Percentiles rank a stretch among this genome's conserved stretches.
These are phyloP conservation scores for Calycina herbarum DNA, from an alignment of 2,329 filamentous ascomycete genomes.

Conservation along the genomic window DNA sequence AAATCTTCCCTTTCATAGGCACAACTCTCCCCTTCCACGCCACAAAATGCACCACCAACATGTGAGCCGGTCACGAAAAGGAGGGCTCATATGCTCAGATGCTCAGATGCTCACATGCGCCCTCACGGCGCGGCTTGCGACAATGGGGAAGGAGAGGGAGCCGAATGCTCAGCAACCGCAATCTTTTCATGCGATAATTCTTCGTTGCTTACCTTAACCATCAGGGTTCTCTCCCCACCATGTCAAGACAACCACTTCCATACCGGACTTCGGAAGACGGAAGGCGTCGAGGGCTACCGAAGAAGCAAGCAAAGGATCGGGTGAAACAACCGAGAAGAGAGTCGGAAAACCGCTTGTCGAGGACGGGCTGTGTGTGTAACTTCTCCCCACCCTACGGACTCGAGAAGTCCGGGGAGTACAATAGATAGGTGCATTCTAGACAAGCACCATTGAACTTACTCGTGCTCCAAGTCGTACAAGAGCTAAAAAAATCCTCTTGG, in stretches of 20 bases:
- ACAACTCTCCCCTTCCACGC: neutral
- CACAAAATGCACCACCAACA: neutral
- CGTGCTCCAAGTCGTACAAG: neutral
- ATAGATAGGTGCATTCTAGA: neutral
- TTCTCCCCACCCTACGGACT: neutral
- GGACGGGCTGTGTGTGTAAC: neutral
- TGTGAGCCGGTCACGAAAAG: slow-evolving; percentile 5
- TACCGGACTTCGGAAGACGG: neutral
- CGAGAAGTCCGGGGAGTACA: no score
- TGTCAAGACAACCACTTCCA: neutral
- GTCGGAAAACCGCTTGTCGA: neutral
- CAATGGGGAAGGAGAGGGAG: slow-evolving; percentile 7
- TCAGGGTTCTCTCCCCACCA: no score
- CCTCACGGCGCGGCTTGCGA: neutral
- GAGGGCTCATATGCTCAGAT: neutral
- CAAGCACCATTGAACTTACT: neutral
- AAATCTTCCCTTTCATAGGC: neutral
- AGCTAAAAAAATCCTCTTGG: neutral
- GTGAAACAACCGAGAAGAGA: neutral
- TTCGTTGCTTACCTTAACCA: no score
- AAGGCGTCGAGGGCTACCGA: neutral
- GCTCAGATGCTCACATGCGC: neutral
- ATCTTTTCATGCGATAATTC: no score
- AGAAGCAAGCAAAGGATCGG: neutral
- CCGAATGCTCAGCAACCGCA: neutral